Percentiles rank a stretch among this genome's conserved stretches.
Conservation (phyloP, 257 asterid genomes). For the Solanum etuberosum region DNA sequence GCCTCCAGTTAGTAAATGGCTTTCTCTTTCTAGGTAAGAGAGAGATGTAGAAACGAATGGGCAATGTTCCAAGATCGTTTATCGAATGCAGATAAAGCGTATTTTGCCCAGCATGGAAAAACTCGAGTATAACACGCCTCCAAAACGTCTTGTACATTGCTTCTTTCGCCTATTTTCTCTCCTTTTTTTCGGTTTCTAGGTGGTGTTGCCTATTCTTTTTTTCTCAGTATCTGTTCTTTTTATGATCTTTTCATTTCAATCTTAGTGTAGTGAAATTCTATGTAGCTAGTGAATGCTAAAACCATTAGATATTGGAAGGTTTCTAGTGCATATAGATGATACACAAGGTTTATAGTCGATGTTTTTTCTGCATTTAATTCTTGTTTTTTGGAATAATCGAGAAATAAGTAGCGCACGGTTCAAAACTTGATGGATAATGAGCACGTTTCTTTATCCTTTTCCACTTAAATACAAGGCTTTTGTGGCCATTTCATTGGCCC, state of each 20-base stretch:
- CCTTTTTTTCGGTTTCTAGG: background rate
- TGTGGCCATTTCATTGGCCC: background rate
- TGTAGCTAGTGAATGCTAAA: background rate
- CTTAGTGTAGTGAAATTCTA: background rate
- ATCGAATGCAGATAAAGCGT: constrained; percentile 70
- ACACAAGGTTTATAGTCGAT: background rate
- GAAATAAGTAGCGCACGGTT: background rate
- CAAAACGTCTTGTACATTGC: background rate
- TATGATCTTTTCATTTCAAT: background rate
- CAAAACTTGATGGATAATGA: background rate
- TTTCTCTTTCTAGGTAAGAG: constrained; percentile 56
- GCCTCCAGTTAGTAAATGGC: background rate
- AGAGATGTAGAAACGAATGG: constrained; percentile 92
- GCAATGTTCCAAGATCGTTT: constrained; percentile 92
- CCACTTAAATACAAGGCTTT: background rate
- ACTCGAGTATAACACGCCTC: background rate
- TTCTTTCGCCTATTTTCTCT: background rate
- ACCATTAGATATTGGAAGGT: background rate
- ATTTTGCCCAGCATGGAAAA: constrained; percentile 44
- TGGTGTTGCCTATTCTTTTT: background rate
- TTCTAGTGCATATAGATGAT: background rate
- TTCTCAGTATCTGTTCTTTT: background rate
- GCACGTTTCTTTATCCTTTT: background rate
- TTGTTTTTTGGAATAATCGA: background rate
- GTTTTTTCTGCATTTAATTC: background rate